These are phyloP conservation scores for Stylonectria norvegica DNA, from an alignment of 2,329 filamentous ascomycete species.

Conservation along the genomic window DNA sequence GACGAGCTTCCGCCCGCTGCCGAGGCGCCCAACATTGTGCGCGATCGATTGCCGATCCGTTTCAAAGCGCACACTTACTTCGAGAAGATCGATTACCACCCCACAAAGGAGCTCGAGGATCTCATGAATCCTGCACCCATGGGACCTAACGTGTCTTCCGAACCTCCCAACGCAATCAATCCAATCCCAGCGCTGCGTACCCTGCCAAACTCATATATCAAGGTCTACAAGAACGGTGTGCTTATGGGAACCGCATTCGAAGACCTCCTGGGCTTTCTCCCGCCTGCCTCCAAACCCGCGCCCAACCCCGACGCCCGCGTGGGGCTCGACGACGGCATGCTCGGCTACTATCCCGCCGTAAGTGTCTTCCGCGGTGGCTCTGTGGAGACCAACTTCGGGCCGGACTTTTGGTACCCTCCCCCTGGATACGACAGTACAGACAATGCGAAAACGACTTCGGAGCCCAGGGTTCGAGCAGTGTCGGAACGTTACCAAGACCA, in stretches of 20 bases:
- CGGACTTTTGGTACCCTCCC: conserved; percentile 87
- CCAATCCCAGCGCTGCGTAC: conserved; percentile 73
- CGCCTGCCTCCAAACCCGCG: conserved; percentile 76
- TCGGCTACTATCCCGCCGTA: conserved; percentile 93
- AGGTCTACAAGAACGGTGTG: conserved; percentile 88
- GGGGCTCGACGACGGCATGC: conserved; percentile 87
- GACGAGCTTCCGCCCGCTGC: conserved; percentile 52
- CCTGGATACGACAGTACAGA: conserved; percentile 48
- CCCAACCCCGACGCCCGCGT: conserved; percentile 73
- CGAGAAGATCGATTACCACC: conserved; percentile 85
- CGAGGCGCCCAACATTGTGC: conserved; percentile 76
- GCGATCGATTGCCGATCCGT: conserved; percentile 90
- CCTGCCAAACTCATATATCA: conserved; percentile 80
- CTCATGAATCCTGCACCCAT: conserved; percentile 66
- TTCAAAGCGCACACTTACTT: conserved; percentile 94
- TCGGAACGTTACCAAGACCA: conserved; percentile 85
- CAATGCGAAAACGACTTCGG: conserved; percentile 48
- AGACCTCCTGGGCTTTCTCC: conserved; percentile 84
- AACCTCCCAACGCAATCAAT: conserved; percentile 69
- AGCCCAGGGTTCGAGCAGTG: conserved; percentile 54
- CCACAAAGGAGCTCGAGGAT: conserved; percentile 84
- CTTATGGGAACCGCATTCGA: conserved; percentile 84
- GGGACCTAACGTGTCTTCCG: conserved; percentile 44
- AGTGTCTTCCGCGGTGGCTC: conserved; percentile 89
- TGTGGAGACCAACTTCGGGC: conserved; percentile 91